phyloP scores from a whole-genome alignment of 2,329 filamentous ascomycete species.

The Ophiostoma piceae region DNA sequence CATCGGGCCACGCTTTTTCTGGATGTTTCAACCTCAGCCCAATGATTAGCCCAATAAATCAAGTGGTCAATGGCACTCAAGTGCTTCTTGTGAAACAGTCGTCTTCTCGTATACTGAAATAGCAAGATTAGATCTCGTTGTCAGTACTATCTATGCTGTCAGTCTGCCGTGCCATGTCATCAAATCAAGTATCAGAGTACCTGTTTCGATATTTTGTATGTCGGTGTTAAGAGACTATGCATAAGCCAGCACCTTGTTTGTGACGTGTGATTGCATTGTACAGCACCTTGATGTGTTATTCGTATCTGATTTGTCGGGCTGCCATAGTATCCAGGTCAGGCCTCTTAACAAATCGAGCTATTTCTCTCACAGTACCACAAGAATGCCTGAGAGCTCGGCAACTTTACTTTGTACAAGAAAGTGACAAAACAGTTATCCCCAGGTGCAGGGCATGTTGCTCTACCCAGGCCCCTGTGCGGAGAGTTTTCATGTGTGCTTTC shows the following conservation, averaged over 20 bases:
- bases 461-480: neutral
- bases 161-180: neutral
- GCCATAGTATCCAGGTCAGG: neutral
- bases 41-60: neutral
- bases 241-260: neutral
- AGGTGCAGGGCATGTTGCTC: no score
- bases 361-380: neutral
- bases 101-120: constrained; percentile 12
- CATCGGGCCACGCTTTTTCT: neutral
- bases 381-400: neutral
- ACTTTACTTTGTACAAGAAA: no score
- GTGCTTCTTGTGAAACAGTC: neutral
- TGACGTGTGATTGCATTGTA: constrained; percentile 1
- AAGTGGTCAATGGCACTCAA: neutral
- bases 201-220: neutral
- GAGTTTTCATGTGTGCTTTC: neutral
- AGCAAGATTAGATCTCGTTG: neutral
- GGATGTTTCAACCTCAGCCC: neutral
- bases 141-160: neutral
- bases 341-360: neutral
- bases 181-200: neutral
- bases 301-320: neutral
- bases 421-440: no score
- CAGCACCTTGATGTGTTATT: neutral
- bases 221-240: neutral